Evolutionary conservation across 495 filamentous ascomycete species (phyloP).

Genomic region (Neurospora sp.): DNA sequence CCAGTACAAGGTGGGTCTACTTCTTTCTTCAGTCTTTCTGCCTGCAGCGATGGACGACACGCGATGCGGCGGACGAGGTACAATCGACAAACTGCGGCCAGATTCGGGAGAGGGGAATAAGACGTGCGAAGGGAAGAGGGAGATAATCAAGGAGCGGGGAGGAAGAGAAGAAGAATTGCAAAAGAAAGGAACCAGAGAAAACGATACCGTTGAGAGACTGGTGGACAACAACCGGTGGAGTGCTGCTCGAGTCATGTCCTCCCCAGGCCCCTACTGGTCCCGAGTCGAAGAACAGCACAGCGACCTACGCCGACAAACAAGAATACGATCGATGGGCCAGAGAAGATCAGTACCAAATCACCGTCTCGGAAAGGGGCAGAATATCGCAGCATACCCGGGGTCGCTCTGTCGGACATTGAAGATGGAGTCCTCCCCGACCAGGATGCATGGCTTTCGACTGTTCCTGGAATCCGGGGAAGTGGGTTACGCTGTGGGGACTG

Average conservation of each 20-base stretch:
- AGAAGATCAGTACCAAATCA: background rate
- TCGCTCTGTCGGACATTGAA: background rate
- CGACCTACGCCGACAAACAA: background rate
- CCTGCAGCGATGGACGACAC: background rate
- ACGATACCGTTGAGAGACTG: background rate
- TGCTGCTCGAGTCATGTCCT: background rate
- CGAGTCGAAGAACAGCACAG: background rate
- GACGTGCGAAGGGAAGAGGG: background rate
- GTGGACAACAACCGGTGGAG: background rate
- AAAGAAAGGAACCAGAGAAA: background rate
- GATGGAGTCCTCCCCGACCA: background rate
- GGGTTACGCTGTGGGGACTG: background rate
- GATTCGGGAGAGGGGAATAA: background rate
- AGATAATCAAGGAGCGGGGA: background rate
- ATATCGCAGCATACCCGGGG: background rate
- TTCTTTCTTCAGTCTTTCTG: background rate
- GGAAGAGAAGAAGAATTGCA: background rate
- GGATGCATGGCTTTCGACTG: background rate
- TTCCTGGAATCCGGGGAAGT: background rate
- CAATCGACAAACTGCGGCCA: background rate
- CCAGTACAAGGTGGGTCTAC: constrained; percentile 78
- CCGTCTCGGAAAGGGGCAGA: background rate
- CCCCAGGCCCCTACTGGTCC: background rate
- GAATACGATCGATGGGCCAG: background rate
- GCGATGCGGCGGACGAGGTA: background rate